Conservation (phyloP, 148 eudicot genomes). For the Talinum fruticosum region DNA sequence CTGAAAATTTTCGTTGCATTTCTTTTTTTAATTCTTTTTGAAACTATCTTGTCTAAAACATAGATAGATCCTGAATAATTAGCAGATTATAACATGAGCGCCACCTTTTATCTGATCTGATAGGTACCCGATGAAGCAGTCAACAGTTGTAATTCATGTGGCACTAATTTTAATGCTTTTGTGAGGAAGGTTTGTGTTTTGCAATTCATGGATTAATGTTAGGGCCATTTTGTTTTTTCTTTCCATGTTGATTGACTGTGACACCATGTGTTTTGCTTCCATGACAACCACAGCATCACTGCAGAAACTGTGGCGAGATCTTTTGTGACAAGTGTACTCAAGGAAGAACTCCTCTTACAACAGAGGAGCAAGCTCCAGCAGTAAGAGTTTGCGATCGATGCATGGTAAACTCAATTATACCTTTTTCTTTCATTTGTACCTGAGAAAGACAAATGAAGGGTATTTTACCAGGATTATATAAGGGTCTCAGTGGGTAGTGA, state of each 20-base stretch:
- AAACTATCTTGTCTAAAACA: neutral
- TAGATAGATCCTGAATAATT: neutral
- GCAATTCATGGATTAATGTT: neutral
- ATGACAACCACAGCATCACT: slow-evolving; percentile 72
- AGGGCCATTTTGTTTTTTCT: neutral
- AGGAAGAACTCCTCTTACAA: slow-evolving; percentile 80
- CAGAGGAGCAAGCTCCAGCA: slow-evolving; percentile 62
- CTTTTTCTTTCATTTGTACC: slow-evolving; percentile 24
- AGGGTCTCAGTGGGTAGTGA: neutral
- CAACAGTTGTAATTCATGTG: slow-evolving; percentile 64
- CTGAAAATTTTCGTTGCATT: neutral
- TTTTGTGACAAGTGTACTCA: slow-evolving; percentile 96
- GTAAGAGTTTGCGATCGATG: slow-evolving; percentile 96
- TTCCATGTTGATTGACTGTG: neutral
- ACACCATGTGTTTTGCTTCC: slow-evolving; percentile 3
- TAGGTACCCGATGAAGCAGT: slow-evolving; percentile 98
- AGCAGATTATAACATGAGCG: neutral
- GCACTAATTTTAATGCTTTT: slow-evolving; percentile 73
- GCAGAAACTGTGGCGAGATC: slow-evolving; percentile 94
- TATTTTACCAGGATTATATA: neutral
- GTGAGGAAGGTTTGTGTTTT: slow-evolving; percentile 55
- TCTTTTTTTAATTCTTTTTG: neutral
- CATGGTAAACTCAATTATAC: slow-evolving; percentile 54
- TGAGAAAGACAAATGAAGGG: neutral
- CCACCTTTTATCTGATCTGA: slow-evolving; percentile 11